Percentiles rank a stretch among this genome's conserved stretches.
phyloP scores from a whole-genome alignment of 202 grass and related monocot genomes.

The Bolboschoenoplectus hybrid region DNA sequence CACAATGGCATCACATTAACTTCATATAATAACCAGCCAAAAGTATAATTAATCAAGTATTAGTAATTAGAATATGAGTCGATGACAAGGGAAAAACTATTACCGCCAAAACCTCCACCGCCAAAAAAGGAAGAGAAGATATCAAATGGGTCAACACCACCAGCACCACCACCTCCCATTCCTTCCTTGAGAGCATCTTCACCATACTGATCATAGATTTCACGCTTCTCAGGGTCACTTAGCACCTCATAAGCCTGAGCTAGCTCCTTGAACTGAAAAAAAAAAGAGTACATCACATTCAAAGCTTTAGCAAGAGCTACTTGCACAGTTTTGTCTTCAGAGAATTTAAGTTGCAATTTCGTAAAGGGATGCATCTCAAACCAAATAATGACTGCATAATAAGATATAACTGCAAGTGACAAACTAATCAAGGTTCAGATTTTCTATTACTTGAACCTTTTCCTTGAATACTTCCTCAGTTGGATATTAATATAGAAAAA shows the following conservation, averaged over 20 bases:
- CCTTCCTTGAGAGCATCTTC: slow-evolving; percentile 98
- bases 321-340: neutral
- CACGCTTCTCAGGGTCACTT: slow-evolving; percentile 90
- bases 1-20: neutral
- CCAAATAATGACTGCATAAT: neutral
- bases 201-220: slow-evolving; percentile 91
- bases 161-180: slow-evolving; percentile 74
- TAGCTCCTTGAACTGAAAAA: slow-evolving; percentile 90
- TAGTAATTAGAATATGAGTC: neutral
- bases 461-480: neutral
- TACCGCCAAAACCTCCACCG: slow-evolving; percentile 41
- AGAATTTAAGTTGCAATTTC: neutral
- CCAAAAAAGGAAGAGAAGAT: slow-evolving; percentile 96
- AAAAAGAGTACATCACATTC: neutral
- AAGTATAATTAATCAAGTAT: neutral
- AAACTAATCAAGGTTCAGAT: neutral
- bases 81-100: neutral
- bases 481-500: neutral
- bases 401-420: neutral
- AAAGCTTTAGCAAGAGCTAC: neutral
- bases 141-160: slow-evolving; percentile 77
- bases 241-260: slow-evolving; percentile 93
- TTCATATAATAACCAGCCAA: neutral
- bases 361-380: neutral
- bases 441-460: neutral